Base-by-base conservation (phyloP, 1,284 basidiomycete species). In the Somion occarium region DNA sequence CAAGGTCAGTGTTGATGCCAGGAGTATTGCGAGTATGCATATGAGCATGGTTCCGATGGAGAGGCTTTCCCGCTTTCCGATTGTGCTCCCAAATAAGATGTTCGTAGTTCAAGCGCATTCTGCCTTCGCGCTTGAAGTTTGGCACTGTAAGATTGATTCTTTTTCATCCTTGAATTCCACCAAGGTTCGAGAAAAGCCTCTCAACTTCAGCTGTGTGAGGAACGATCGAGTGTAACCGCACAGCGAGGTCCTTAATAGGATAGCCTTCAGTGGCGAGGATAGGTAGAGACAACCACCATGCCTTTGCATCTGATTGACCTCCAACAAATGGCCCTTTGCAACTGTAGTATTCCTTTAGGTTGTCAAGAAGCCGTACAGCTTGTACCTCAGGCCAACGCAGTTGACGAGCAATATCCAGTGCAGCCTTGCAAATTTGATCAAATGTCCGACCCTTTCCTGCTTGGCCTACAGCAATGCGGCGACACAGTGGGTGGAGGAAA, bases 261-360 rank as follows among this genome's bases (percentile, higher is more conserved):
- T n/a, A n/a, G n/a, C n/a, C n/a, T n/a, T n/a, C n/a, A n/a, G n/a
- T n/a, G n/a, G n/a, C n/a, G n/a, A n/a, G n/a, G n/a, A n/a, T n/a
- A n/a, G n/a, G n/a, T n/a, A n/a, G n/a, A n/a, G n/a, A n/a, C n/a
- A 50, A 19, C 68, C 67, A 70, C 65, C 67, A 67, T 1, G 55
- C 55, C 5, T 45, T 45, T 5, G 53, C 61, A 56, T 70, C 54
- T 1, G 26, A 43, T 11, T 39, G 37, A 1, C 59, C 56, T 20
- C 65, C 63, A 0, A 37, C 37, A 48, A 67, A 69, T 3, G 56
- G 56, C 0, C 42, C 45, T 15, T 59, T 54, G 22, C 53, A 51
- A 12, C 53, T 46, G 24, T 55, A 26, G 45, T 68, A 66, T 20
- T 42, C 44, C 39, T 58, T 56, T 2, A 64, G 37, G 48, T 63